phyloP scores from a whole-genome alignment of 192 early-diverging fungal genomes.

The Neocallimastix lanati region DNA sequence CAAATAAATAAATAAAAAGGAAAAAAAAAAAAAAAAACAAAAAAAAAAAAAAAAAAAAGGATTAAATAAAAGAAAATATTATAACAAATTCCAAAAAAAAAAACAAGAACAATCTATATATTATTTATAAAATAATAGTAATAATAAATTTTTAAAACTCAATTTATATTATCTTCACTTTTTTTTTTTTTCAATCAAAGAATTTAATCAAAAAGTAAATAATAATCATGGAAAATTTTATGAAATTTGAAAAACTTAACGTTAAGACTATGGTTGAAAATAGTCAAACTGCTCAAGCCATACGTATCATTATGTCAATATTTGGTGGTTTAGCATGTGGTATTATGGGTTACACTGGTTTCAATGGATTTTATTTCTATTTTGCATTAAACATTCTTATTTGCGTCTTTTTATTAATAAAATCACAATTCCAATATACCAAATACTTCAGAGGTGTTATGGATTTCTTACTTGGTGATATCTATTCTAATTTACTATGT shows the following conservation, averaged over 20 bases:
- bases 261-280: not conserved
- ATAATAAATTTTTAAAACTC: no score
- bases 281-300: not conserved
- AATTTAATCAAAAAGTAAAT: no score
- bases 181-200: no score
- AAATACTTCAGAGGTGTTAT: not conserved
- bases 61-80: no score
- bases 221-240: no score
- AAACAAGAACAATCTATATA: no score
- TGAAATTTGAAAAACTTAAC: not conserved
- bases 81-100: no score
- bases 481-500: not conserved
- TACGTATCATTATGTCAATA: not conserved
- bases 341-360: not conserved
- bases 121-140: no score
- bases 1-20: no score
- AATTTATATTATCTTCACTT: no score
- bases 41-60: no score
- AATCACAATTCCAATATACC: not conserved
- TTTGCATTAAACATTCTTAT: not conserved
- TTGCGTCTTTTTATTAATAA: not conserved
- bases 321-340: not conserved
- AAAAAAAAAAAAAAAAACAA: no score
- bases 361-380: not conserved
- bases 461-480: not conserved